Evolutionary conservation across 1,139 yeast genomes (phyloP).

Genomic region (Wickerhamomyces sp.): DNA sequence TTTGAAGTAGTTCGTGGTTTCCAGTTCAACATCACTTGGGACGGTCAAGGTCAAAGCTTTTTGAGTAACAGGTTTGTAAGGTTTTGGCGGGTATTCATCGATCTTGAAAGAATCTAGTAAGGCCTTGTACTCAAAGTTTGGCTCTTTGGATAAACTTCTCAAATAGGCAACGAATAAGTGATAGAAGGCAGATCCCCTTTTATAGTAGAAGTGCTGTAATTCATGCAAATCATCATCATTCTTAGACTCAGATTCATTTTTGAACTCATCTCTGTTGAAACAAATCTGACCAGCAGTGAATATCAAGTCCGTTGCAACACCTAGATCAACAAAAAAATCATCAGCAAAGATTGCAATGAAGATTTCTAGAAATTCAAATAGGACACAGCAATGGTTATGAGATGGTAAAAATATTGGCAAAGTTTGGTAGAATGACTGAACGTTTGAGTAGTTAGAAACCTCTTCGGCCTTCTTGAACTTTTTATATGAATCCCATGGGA

Average conservation of each 20-base stretch:
- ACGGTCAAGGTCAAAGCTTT: conserved; percentile 29
- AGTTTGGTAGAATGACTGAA: conserved; percentile 27
- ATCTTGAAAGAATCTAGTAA: conserved; percentile 27
- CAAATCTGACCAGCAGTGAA: conserved; percentile 31
- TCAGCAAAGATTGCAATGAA: conserved; percentile 26
- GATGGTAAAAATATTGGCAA: conserved; percentile 28
- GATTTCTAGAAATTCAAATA: conserved; percentile 30
- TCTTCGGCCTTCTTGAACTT: conserved; percentile 25
- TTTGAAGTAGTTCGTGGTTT: conserved; percentile 24
- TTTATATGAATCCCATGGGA: conserved; percentile 29
- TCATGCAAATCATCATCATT: conserved; percentile 20
- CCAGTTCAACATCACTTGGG: conserved; percentile 22
- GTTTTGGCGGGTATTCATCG: conserved; percentile 27
- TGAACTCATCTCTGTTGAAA: conserved; percentile 20
- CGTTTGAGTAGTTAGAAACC: conserved; percentile 18
- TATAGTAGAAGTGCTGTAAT: conserved; percentile 22
- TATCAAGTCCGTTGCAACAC: conserved; percentile 26
- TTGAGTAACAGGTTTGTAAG: conserved; percentile 27
- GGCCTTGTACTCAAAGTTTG: conserved; percentile 25
- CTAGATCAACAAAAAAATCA: conserved; percentile 27
- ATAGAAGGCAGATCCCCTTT: conserved; percentile 27
- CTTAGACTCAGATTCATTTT: conserved; percentile 2
- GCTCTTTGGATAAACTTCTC: conserved; percentile 27
- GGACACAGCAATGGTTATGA: conserved; percentile 28
- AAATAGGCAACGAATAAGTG: conserved; percentile 27